Conservation (phyloP, 2,329 filamentous ascomycete genomes). For the Aspergillus fischeri region DNA sequence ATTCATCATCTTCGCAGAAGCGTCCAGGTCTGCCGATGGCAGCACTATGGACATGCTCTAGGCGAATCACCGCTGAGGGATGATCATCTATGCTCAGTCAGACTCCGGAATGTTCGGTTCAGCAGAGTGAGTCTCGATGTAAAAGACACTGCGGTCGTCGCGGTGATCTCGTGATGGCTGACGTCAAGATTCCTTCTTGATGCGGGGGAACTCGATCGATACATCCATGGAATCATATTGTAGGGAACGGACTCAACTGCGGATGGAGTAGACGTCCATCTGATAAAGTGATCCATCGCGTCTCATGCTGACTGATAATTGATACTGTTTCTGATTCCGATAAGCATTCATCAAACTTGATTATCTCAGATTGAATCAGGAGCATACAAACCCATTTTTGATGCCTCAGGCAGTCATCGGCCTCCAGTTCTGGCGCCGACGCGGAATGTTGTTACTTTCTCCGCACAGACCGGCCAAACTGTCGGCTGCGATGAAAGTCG, state of each 20-base stretch:
- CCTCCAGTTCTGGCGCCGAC: conserved; percentile 6
- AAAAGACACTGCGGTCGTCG: neutral
- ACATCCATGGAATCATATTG: neutral
- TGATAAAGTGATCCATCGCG: neutral
- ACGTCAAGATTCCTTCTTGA: conserved; percentile 12
- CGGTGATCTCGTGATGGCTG: conserved; percentile 3
- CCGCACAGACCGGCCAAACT: neutral
- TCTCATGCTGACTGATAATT: neutral
- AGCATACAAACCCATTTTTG: neutral
- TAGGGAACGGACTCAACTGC: no score
- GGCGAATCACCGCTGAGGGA: neutral
- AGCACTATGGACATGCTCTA: neutral
- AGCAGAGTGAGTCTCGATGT: neutral
- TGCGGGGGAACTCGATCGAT: conserved; percentile 5
- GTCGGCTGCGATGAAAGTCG: neutral
- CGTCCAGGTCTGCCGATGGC: neutral
- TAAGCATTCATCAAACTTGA: neutral
- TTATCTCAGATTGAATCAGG: neutral
- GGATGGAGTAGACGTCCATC: neutral
- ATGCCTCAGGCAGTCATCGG: neutral
- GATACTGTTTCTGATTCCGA: neutral
- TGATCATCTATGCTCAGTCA: neutral
- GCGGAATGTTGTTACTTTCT: conserved; percentile 2
- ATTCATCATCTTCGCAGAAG: conserved; percentile 4
- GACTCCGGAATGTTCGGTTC: neutral